Evolutionary conservation across 2,329 filamentous ascomycete genomes (phyloP), one percentile per base, ranked within the genome.

Genomic region (Cercospora zeae-maydis): DNA sequence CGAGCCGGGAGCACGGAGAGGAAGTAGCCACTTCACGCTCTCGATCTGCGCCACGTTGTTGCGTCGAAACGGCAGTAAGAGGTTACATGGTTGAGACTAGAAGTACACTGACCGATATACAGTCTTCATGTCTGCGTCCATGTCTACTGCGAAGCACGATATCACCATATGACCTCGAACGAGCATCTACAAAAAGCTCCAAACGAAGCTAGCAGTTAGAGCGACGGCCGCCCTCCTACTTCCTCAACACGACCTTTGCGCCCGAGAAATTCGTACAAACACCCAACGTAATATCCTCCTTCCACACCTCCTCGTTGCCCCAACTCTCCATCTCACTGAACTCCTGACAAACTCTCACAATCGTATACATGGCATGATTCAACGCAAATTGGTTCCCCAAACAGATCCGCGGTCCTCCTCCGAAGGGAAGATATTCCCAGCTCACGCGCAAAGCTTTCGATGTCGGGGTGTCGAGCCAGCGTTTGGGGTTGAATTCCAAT

Each of bases 361-460:
- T 56, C 11, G 56, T 51, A 36, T 59, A 63, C 34, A 45, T 47
- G n/a, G 37, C 42, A 14, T 58, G 33, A n/a, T 36, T 59, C 8
- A 59, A 21, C 4, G 61, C 60, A 13, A 63, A 56, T 37, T 59
- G 55, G 4, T 56, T 34, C 0, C 61, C 66, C 30, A 66, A 19
- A 31, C 66, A 67, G 9, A 66, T 60, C 34, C 66, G 59, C 16
- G 64, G 57, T 1, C 66, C 66, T 0, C 59, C 66, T 16, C 59
- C 57, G 14, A 66, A 67, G 3, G 66, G 66, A 16, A 67, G 27
- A 19, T 66, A 67, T 6, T 55, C 60, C 59, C 59, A 66, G 11
- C 57, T 58, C 8, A 45, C 37, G 16, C 19, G 42, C 8, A 47
- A 39, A 13, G 34, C 49, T 11, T 37, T 37, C 2, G 34, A 42